Evolutionary conservation across 768 basidiomycete species (phyloP).

Genomic region (Calocybe indica): DNA sequence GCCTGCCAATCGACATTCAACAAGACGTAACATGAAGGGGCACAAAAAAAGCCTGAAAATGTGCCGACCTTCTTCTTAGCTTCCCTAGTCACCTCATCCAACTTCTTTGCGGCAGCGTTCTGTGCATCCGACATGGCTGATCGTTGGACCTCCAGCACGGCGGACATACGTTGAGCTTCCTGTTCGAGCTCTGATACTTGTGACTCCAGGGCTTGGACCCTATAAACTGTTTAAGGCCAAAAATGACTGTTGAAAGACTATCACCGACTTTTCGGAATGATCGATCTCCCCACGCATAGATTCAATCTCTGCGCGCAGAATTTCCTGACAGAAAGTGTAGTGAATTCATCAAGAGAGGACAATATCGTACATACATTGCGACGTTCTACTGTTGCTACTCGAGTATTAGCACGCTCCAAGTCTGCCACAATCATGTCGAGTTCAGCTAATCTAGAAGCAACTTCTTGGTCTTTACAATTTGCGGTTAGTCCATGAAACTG

Average conservation of each 20-base stretch:
- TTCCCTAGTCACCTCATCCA: slow-evolving; percentile 58
- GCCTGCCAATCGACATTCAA: slow-evolving; percentile 28
- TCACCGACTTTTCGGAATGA: slow-evolving; percentile 58
- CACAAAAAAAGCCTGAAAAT: not conserved
- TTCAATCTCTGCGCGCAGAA: slow-evolving; percentile 94
- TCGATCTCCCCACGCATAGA: slow-evolving; percentile 76
- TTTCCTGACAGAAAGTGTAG: slow-evolving; percentile 49
- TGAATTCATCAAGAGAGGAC: not conserved
- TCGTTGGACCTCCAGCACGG: slow-evolving; percentile 60
- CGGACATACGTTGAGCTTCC: slow-evolving; percentile 67
- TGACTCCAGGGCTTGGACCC: slow-evolving; percentile 65
- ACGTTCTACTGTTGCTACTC: slow-evolving; percentile 88
- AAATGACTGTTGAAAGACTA: not conserved
- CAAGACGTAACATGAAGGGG: not conserved
- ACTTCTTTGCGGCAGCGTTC: slow-evolving; percentile 38
- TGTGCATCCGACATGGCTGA: slow-evolving; percentile 40
- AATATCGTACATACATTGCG: slow-evolving; percentile 61
- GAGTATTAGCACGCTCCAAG: slow-evolving; percentile 89
- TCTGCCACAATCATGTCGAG: slow-evolving; percentile 94
- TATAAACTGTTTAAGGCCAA: slow-evolving; percentile 20
- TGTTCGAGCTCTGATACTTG: slow-evolving; percentile 74
- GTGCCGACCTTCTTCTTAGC: slow-evolving; percentile 43
- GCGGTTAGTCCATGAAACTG: not conserved
- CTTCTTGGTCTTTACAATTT: slow-evolving; percentile 71
- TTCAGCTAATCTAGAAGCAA: slow-evolving; percentile 83